These are phyloP conservation scores for Astragalus glycyphyllos DNA, from an alignment of 306 rosid genomes.

Conservation along the genomic window DNA sequence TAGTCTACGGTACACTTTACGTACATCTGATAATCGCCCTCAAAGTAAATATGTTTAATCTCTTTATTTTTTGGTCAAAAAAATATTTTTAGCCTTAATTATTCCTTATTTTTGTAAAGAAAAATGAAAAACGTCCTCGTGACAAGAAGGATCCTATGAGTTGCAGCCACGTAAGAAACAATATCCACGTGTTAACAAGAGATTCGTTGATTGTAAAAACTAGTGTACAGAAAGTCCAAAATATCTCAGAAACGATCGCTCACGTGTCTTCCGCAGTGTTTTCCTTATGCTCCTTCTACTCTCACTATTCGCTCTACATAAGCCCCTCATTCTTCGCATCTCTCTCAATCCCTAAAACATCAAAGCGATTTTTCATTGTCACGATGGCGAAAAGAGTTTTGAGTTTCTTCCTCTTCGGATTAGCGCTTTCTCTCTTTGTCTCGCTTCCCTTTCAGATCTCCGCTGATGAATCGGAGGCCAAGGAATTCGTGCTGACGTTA, in stretches of 20 bases:
- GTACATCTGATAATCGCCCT: neutral
- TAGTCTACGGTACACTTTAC: neutral
- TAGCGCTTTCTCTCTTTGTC: slow-evolving; percentile 44
- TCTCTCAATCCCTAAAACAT: neutral
- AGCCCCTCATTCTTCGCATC: neutral
- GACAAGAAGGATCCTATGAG: slow-evolving; percentile 53
- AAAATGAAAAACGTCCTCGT: neutral
- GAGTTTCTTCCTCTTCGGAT: slow-evolving; percentile 36
- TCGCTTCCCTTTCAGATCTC: slow-evolving; percentile 40
- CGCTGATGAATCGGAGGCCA: slow-evolving; percentile 62
- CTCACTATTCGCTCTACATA: neutral
- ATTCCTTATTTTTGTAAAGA: too few relatives aligned
- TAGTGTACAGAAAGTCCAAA: neutral
- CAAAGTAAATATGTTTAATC: too few relatives aligned
- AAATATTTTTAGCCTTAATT: too few relatives aligned
- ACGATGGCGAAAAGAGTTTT: slow-evolving; percentile 66
- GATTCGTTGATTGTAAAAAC: neutral
- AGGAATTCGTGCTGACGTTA: slow-evolving; percentile 85
- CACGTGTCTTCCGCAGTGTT: slow-evolving; percentile 55
- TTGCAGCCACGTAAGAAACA: slow-evolving; percentile 28
- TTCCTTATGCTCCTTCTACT: slow-evolving; percentile 39
- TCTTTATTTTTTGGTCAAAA: too few relatives aligned
- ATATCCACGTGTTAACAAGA: slow-evolving; percentile 27
- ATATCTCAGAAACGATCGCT: slow-evolving; percentile 5
- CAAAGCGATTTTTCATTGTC: neutral